A percentile compares a stretch with the other conserved stretches of the same genome.
phyloP scores from a whole-genome alignment of 148 eudicot genomes.

The Amaranthus palmeri region DNA sequence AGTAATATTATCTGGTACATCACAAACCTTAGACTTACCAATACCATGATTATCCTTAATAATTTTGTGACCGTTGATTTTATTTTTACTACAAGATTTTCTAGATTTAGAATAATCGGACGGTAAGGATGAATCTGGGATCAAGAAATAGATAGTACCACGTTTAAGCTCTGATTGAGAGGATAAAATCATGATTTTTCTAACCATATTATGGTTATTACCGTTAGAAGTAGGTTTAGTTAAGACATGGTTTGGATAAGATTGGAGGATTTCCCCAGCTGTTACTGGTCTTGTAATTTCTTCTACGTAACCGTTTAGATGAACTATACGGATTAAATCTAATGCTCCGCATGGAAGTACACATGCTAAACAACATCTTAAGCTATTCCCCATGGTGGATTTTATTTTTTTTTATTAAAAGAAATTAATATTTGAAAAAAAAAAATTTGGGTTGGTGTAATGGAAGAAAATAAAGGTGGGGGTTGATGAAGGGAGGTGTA shows the following conservation, averaged over 20 bases:
- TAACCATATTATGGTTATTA: conserved; percentile 22
- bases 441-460: not conserved
- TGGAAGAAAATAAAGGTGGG: not conserved
- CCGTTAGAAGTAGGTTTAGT: conserved; percentile 68
- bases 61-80: not conserved
- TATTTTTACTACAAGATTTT: not conserved
- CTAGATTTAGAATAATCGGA: conserved; percentile 8
- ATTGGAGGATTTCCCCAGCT: conserved; percentile 55
- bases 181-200: conserved; percentile 56
- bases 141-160: conserved; percentile 73
- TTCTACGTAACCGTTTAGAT: conserved; percentile 70
- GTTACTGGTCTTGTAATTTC: conserved; percentile 54
- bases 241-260: conserved; percentile 67
- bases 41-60: not conserved
- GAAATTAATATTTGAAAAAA: too few relatives aligned
- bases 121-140: conserved; percentile 55
- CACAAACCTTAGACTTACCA: conserved; percentile 12
- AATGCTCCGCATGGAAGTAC: conserved; percentile 90
- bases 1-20: not conserved
- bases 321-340: conserved; percentile 84
- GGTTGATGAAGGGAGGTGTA: conserved; percentile 10
- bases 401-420: too few relatives aligned
- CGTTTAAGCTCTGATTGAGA: conserved; percentile 74
- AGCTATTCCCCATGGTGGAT: conserved; percentile 59
- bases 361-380: conserved; percentile 90